Percentiles rank a stretch among this genome's conserved stretches.
phyloP scores from a whole-genome alignment of 805 yeast species.

The Metschnikowia shivogae region DNA sequence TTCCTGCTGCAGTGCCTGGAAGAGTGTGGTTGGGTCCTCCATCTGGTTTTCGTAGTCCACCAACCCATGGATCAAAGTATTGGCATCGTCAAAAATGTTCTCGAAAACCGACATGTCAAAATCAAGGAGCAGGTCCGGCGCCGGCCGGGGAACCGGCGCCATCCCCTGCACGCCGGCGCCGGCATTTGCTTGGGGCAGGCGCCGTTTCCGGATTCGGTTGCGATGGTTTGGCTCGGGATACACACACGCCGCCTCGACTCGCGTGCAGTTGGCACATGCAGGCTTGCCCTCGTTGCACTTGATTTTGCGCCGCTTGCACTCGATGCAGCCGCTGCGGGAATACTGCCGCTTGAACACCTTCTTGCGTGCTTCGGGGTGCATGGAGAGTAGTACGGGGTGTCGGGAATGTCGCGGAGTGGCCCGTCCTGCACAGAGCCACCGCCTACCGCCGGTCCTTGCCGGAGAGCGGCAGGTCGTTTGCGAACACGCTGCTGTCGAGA shows the following conservation, averaged over 20 bases:
- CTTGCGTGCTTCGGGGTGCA: constrained; percentile 1
- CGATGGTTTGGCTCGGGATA: constrained; percentile 12
- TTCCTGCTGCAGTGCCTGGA: constrained; percentile 7
- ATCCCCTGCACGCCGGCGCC: too few species aligned
- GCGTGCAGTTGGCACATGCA: constrained; percentile 15
- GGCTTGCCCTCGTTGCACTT: constrained; percentile 19
- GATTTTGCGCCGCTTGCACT: constrained; percentile 21
- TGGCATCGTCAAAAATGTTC: constrained; percentile 19
- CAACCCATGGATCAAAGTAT: constrained; percentile 15
- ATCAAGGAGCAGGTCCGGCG: not conserved
- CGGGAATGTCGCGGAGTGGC: not conserved
- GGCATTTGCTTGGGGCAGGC: not conserved
- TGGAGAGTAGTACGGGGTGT: not conserved
- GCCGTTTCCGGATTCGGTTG: constrained; percentile 10
- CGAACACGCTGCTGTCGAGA: constrained; percentile 8
- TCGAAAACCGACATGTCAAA: constrained; percentile 16
- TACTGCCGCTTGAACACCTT: constrained; percentile 15
- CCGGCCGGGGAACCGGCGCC: not conserved
- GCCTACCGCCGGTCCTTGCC: constrained; percentile 4
- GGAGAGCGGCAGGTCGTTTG: constrained; percentile 9
- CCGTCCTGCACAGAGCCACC: not conserved
- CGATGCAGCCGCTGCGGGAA: constrained; percentile 19
- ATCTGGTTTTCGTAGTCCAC: constrained; percentile 16
- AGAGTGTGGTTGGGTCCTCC: constrained; percentile 1
- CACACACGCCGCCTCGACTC: constrained; percentile 11